Conservation (phyloP, 176 grass and related monocot species). For the Zizania latifolia region DNA sequence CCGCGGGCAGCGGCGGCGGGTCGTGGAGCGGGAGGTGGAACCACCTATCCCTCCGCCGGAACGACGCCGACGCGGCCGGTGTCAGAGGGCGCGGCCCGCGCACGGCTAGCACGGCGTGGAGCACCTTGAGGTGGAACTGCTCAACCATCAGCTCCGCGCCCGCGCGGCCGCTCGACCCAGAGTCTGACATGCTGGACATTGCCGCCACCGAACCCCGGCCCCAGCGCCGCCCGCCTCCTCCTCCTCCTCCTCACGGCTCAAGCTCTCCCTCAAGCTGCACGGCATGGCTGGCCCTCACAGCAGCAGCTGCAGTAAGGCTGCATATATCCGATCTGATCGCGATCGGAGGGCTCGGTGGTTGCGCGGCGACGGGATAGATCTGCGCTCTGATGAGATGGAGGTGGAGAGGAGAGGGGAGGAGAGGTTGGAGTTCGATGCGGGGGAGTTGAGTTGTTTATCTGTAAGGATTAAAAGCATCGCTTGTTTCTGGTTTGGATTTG, state of each 20-base stretch:
- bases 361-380: slow-evolving; percentile 24
- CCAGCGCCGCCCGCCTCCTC: background rate
- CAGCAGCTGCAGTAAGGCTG: slow-evolving; percentile 43
- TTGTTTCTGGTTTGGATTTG: background rate
- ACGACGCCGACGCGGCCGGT: slow-evolving; percentile 4
- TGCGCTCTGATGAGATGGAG: slow-evolving; percentile 12
- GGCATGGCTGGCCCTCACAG: slow-evolving; percentile 42
- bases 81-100: slow-evolving; percentile 49
- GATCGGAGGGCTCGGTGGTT: background rate
- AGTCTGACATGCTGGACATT: slow-evolving; percentile 63
- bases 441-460: slow-evolving; percentile 33
- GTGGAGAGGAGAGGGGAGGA: background rate
- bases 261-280: slow-evolving; percentile 24
- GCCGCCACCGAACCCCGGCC: background rate
- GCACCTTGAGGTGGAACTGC: slow-evolving; percentile 78
- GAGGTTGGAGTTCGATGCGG: slow-evolving; percentile 10
- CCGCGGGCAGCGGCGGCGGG: slow-evolving; percentile 42
- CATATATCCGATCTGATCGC: slow-evolving; percentile 47
- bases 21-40: slow-evolving; percentile 70
- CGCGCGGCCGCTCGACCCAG: slow-evolving; percentile 37
- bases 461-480: slow-evolving; percentile 28
- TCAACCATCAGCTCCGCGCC: slow-evolving; percentile 69
- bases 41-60: slow-evolving; percentile 58
- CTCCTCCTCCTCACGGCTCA: slow-evolving; percentile 11
- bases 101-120: slow-evolving; percentile 71